These are phyloP conservation scores for Lomentospora prolificans DNA, from an alignment of 2,329 filamentous ascomycete genomes.

Conservation along the genomic window DNA sequence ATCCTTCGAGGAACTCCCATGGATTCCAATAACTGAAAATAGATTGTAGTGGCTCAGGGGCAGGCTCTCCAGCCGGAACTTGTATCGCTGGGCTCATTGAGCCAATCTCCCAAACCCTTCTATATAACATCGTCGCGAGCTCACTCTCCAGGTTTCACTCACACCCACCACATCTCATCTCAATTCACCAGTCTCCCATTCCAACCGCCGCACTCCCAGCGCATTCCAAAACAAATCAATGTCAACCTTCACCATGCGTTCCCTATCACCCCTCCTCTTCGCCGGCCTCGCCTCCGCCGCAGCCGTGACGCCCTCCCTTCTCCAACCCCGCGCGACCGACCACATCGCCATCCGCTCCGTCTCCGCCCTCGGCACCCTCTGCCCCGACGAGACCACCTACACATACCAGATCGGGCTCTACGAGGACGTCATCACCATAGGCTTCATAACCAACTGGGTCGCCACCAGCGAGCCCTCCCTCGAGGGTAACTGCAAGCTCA, in stretches of 20 bases:
- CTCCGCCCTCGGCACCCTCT: neutral
- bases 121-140: neutral
- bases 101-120: neutral
- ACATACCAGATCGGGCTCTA: conserved; percentile 7
- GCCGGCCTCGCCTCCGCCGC: neutral
- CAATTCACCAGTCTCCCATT: neutral
- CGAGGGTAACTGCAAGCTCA: neutral
- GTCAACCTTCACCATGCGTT: neutral
- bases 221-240: neutral
- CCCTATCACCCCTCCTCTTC: neutral
- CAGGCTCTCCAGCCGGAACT: neutral
- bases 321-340: neutral
- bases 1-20: neutral
- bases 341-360: neutral
- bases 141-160: neutral
- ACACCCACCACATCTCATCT: neutral
- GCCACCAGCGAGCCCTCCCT: neutral
- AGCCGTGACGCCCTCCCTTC: neutral
- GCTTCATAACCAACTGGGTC: conserved; percentile 7
- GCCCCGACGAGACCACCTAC: conserved; percentile 1
- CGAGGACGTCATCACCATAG: neutral
- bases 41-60: neutral
- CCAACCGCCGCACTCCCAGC: too few species aligned
- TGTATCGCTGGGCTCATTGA: neutral
- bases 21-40: neutral